phyloP scores from a whole-genome alignment of 2,329 filamentous ascomycete species.

The Neocucurbitaria cava region DNA sequence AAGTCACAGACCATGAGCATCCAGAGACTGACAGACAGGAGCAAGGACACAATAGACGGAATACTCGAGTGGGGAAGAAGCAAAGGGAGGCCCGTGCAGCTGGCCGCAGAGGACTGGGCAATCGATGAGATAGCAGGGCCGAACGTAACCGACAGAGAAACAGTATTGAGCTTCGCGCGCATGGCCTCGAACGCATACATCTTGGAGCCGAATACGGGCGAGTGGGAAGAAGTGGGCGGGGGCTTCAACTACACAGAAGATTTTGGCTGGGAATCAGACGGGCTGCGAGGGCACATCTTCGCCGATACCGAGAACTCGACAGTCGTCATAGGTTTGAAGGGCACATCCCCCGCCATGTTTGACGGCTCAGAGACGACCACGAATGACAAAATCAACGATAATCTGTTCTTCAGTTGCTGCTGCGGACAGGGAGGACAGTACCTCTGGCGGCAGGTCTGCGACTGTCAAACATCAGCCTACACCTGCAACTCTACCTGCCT shows the following conservation, averaged over 20 bases:
- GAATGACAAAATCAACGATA: slow-evolving; percentile 97
- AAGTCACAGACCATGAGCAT: slow-evolving; percentile 74
- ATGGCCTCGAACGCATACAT: slow-evolving; percentile 94
- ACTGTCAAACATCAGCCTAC: slow-evolving; percentile 87
- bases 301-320: slow-evolving; percentile 85
- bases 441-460: slow-evolving; percentile 90
- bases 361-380: slow-evolving; percentile 97
- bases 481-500: slow-evolving; percentile 94
- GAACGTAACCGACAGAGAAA: slow-evolving; percentile 84
- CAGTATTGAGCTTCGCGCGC: slow-evolving; percentile 80
- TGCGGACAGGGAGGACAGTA: slow-evolving; percentile 92
- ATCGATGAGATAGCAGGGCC: slow-evolving; percentile 79
- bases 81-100: slow-evolving; percentile 69
- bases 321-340: slow-evolving; percentile 90
- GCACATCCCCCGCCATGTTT: slow-evolving; percentile 86
- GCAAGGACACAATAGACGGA: slow-evolving; percentile 76
- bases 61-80: slow-evolving; percentile 76
- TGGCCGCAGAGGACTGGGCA: slow-evolving; percentile 81
- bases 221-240: slow-evolving; percentile 76
- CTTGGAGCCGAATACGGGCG: slow-evolving; percentile 69
- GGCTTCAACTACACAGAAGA: slow-evolving; percentile 85
- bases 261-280: slow-evolving; percentile 92
- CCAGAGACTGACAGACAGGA: slow-evolving; percentile 80
- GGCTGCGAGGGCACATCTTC: slow-evolving; percentile 90
- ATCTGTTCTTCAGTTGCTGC: slow-evolving; percentile 97